A percentile compares a stretch with the other conserved stretches of the same genome.
These are phyloP conservation scores for Rhinocladiella similis DNA, from an alignment of 2,329 filamentous ascomycete genomes.

Conservation along the genomic window DNA sequence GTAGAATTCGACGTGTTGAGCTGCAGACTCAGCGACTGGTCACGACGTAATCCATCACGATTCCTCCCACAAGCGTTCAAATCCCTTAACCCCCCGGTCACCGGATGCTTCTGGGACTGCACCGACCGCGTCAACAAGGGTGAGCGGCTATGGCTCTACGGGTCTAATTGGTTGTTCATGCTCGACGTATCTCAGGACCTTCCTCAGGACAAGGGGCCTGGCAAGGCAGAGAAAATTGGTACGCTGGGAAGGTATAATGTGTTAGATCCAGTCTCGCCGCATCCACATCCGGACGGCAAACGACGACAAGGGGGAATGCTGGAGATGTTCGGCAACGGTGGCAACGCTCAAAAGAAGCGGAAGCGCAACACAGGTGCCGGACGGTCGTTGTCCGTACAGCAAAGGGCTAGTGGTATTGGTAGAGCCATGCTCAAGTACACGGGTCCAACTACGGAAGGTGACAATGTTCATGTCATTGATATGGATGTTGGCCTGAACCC, in stretches of 20 bases:
- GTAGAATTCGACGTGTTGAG: constrained; percentile 77
- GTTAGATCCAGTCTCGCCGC: constrained; percentile 16
- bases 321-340: not conserved
- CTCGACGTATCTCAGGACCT: constrained; percentile 78
- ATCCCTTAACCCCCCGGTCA: constrained; percentile 74
- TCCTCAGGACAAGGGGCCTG: constrained; percentile 25
- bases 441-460: constrained; percentile 14
- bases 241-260: constrained; percentile 31
- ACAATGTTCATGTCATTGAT: constrained; percentile 36
- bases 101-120: constrained; percentile 64
- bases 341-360: constrained; percentile 37
- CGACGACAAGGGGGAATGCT: constrained; percentile 22
- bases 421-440: constrained; percentile 12
- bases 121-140: constrained; percentile 30
- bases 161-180: constrained; percentile 86
- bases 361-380: constrained; percentile 44
- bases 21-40: constrained; percentile 81
- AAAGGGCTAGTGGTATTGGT: constrained; percentile 10
- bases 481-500: constrained; percentile 39
- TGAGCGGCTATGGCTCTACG: constrained; percentile 84
- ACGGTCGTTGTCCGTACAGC: constrained; percentile 12
- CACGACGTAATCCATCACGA: constrained; percentile 74
- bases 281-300: constrained; percentile 16
- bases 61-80: constrained; percentile 73
- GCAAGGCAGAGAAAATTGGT: constrained; percentile 7